Evolutionary conservation across 345 rosid species (phyloP), one percentile per base, ranked within the genome.

Genomic region (Rhodamnia rubescens): DNA sequence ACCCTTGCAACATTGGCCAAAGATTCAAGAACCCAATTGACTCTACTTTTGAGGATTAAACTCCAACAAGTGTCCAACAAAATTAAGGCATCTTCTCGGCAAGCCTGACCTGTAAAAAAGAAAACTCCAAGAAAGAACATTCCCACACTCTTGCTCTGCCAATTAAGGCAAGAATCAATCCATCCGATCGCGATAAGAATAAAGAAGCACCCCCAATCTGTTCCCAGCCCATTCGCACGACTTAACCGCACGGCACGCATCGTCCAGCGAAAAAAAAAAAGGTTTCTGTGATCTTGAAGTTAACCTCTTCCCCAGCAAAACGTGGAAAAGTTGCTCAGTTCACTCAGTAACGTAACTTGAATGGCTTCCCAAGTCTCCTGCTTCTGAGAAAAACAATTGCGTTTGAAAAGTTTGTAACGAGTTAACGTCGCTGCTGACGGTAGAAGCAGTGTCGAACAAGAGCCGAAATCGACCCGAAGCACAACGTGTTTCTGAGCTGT

Each of bases 111-210:
- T 32, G 47, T 32, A 18, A 69, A 8, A 8, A 51, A 82, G 9
- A 69, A 4, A 51, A 52, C 27, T 82, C 58, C 53, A 74, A 50
- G 84, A 61, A 81, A 85, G 57, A 84, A 84, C 83, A 84, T 84
- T 87, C 74, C 58, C 24, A 22, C 56, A 18, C 82, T 47, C 53
- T 78, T 89, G 85, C 75, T 86, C 85, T 54, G 54, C 44, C 47
- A 83, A 84, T 36, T 81, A 88, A 88, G 86, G 26, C 55, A 85
- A 85, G 90, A 85, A 88, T 83, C 86, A 82, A 81, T 69, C 81
- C 50, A 21, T 15, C 26, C 47, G 78, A 69, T 69, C 78, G 78
- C 10, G 78, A 69, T 20, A 40, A 32, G 78, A 69, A 69, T 69
- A 69, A 69, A 69, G 42, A 32, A 57, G 32, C 40, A 61, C 8